Evolutionary conservation across 2,329 filamentous ascomycete genomes (phyloP), one percentile per base, ranked within the genome.

Genomic region (Aspergillus sp.): DNA sequence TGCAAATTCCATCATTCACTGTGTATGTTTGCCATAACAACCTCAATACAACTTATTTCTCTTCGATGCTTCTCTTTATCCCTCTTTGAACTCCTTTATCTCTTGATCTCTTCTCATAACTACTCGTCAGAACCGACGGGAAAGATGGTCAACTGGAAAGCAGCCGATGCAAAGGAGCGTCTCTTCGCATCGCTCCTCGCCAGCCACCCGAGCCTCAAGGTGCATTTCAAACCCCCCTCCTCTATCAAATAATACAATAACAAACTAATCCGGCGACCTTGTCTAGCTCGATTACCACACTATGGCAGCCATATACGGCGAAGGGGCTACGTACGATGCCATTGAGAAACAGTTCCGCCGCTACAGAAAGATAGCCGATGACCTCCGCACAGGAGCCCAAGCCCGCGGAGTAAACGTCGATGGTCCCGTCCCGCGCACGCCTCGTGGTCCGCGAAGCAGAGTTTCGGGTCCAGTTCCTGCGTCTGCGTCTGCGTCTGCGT

Each of bases 281-380:
- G 2, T 20, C 3, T 44, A 79, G 76, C 63, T 76, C 19, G 68
- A 78, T 48, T 69, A 71, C 54, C 57, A 55, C 2, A 59, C 63
- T 3, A 69, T 76, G 20, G 75, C 75, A 0, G 54, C 58, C 2
- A 59, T 73, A 45, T 79, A 73, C 53, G 74, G 72, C 1, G 54
- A 66, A 6, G 71, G 68, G 0, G 71, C 73, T 1, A 77, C 71
- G 0, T 76, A 75, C 60, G 65, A 77, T 50, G 62, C 74, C 0
- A 68, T 79, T 20, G 71, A 78, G 50, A 66, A 67, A 39, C 68
- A 67, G 2, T 69, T 79, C 32, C 71, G 73, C 39, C 67, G 64
- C 41, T 70, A 69, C 50, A 76, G 74, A 43, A 68, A 69, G 43
- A 43, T 61, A 1, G 73, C 74, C 0, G 58, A 61, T 0, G 51